A percentile compares a stretch with the other conserved stretches of the same genome.
Evolutionary conservation across 140 eudicot genomes (phyloP).

Genomic region (Erigeron philadelphicus): DNA sequence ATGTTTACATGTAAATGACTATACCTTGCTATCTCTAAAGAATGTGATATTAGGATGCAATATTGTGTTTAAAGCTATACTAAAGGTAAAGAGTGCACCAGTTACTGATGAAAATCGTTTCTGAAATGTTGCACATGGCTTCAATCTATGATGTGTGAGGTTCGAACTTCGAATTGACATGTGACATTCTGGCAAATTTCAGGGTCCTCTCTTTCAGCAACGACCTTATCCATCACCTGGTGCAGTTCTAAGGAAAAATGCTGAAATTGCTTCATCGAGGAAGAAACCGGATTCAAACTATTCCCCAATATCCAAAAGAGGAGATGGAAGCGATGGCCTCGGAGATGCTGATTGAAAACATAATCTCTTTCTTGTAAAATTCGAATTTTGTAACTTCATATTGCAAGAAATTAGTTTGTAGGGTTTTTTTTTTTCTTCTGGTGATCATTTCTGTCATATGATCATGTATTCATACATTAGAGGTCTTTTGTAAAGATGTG

Average conservation of each 20-base stretch:
- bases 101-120: neutral
- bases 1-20: too few species aligned
- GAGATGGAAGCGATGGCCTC: conserved; percentile 98
- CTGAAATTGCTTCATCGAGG: conserved; percentile 79
- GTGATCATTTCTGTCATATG: neutral
- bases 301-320: conserved; percentile 88
- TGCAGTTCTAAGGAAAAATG: conserved; percentile 89
- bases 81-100: neutral
- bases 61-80: neutral
- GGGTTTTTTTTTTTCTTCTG: neutral
- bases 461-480: neutral
- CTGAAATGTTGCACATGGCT: neutral
- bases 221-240: conserved; percentile 99
- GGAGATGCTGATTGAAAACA: conserved; percentile 81
- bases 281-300: conserved; percentile 63
- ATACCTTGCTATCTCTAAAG: neutral
- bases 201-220: conserved; percentile 98
- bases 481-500: neutral
- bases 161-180: conserved; percentile 7
- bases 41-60: neutral
- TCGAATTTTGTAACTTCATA: conserved; percentile 2
- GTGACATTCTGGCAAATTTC: conserved; percentile 26
- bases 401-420: neutral
- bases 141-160: neutral
- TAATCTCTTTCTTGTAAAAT: neutral